Evolutionary conservation across 2,329 filamentous ascomycete species (phyloP), one percentile per base, ranked within the genome.

Genomic region (Penicillium italicum): DNA sequence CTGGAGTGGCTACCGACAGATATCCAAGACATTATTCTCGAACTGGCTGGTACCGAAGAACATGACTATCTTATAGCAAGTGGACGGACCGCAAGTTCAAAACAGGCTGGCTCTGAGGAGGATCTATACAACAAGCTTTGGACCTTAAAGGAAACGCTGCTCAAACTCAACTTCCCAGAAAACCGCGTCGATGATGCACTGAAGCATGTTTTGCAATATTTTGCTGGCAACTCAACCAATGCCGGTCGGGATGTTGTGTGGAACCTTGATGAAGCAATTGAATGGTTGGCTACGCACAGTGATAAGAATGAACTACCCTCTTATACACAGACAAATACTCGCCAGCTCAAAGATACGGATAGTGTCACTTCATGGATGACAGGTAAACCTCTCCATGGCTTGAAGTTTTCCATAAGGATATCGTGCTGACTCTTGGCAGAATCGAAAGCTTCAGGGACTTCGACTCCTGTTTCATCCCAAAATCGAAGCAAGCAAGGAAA

Each of bases 251-350:
- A 91, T 60, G 80, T 81, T 41, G 82, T 91, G 14, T 96, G 91
- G 89, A 91, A 92, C 10, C 76, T 97, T 34, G 88, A 95, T 58
- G 92, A 96, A 73, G 86, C 89, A 26, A 72, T 99, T 20, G 90
- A 97, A 65, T 96, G 91, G 90, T 81, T 97, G 51, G 90, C 91
- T n/a, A 79, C 90, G 61, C 84, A 94, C 69, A 90, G 87, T 64
- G 76, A 81, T 14, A 76, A 80, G 59, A 82, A 85, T 1, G 87
- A 92, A 64, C 79, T 93, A 34, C 88, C 88, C 6, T 80, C 85
- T 44, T 95, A 94, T 70, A 85, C 88, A 20, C 80, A 78, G 54
- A 64, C 64, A 48, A 68, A 62, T 44, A 46, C 62, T 33, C 66
- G 67, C 18, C 56, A 58, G 16, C 65, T 62, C 53, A 71, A 68